Evolutionary conservation across 2,329 filamentous ascomycete species (phyloP).

Genomic region (Verticillium alfalfae): DNA sequence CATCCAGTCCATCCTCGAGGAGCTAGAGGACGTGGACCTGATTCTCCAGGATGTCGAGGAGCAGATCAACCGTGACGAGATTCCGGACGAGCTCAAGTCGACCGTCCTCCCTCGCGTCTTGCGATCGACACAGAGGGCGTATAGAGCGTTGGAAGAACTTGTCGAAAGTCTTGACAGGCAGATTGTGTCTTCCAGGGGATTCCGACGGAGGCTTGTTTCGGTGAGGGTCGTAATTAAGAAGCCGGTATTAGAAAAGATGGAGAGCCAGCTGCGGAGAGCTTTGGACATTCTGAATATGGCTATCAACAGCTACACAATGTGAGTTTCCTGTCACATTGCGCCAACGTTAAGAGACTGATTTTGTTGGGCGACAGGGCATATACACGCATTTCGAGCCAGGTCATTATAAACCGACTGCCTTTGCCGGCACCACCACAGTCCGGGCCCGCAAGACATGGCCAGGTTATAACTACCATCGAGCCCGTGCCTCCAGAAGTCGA

Average conservation of each 20-base stretch:
- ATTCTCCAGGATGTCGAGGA: not conserved
- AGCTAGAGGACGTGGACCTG: not conserved
- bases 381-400: not conserved
- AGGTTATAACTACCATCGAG: not conserved
- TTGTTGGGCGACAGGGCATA: not conserved
- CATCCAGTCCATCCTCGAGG: not conserved
- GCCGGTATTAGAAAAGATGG: conserved; percentile 10
- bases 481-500: not conserved
- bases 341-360: not conserved
- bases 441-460: not conserved
- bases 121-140: conserved; percentile 2
- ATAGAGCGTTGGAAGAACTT: conserved; percentile 4
- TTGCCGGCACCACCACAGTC: not conserved
- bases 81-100: not conserved
- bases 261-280: conserved; percentile 10
- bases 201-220: conserved; percentile 12
- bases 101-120: not conserved
- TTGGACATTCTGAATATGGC: conserved; percentile 11
- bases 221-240: conserved; percentile 14
- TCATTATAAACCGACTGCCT: not conserved
- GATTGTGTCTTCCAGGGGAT: conserved; percentile 8
- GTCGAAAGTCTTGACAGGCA: conserved; percentile 7
- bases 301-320: conserved; percentile 13
- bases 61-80: not conserved
- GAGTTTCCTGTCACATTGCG: not conserved